Evolutionary conservation across 2,329 filamentous ascomycete species (phyloP), one percentile per base, ranked within the genome.

Genomic region (Fusarium sp.): DNA sequence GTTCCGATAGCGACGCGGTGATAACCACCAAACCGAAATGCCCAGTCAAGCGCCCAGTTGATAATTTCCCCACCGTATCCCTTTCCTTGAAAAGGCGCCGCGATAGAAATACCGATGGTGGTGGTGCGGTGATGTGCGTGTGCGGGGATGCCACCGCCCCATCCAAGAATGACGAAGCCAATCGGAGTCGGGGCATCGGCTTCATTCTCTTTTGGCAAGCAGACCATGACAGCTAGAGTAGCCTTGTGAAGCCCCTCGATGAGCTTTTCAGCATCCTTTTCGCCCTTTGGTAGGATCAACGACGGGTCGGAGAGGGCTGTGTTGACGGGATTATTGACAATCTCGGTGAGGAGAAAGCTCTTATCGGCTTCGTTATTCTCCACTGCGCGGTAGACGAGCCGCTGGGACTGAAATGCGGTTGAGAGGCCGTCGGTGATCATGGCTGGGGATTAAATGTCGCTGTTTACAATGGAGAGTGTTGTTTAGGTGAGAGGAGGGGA

Each of bases 1-100:
- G 79, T 79, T 4, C 72, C 68, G 7, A 87, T 78, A 11, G 70
- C 74, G 16, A 87, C 80, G 6, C 81, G 75, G 65, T 87, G 85
- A 73, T 85, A 70, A 0, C 81, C 82, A 1, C 78, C 83, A n/a
- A 76, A 75, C 7, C 72, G 68, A 65, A 87, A 87, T 0, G 81
- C 81, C 80, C 84, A 87, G 27, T 83, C 78, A 4, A 86, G 66
- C 1, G 74, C 80, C 84, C 84, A 88, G 28, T 77, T 75, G 46
- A 87, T 82, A 1, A 83, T 81, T 67, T 87, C 85, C 7, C 68
- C 71, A 2, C 85, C 85, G 57, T 86, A 87, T 0, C 85, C 84
- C 18, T 78, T 67, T 0, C 77, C 75, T 57, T 84, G 81, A 54
- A 80, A 79, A 0, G 60, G 8, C 0, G 75, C 68, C 3, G 79